Base-by-base conservation (phyloP, 2,329 filamentous ascomycete species). In the Phialemoniopsis sp. region DNA sequence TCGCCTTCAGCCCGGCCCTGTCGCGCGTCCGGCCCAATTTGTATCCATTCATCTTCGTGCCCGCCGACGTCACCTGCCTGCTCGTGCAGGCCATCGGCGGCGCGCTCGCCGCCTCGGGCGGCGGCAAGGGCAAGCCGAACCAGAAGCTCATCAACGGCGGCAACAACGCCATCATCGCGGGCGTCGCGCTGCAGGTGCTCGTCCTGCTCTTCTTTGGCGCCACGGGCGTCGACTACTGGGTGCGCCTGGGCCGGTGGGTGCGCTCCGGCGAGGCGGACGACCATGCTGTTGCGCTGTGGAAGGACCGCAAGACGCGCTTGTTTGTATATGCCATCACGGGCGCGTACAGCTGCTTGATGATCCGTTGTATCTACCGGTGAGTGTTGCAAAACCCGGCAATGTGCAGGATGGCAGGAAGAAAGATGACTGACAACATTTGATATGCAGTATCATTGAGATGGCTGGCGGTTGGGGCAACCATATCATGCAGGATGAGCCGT, bases 401-500 rank as follows among this genome's bases (percentile, higher is more conserved):
- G n/a, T n/a, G n/a, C n/a, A n/a, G n/a, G n/a, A n/a, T n/a, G n/a
- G n/a, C n/a, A n/a, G n/a, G n/a, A n/a, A n/a, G n/a, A n/a, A n/a
- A n/a, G n/a, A n/a, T n/a, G 18, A 13, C 13, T 28, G 9, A 15
- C 35, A 38, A 46, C 29, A n/a, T 6, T 14, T 7, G 3, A 17
- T 38, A 16, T 15, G 32, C 29, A 78, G 76, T 50, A 74, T 82
- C 38, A 73, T 72, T 2, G 79, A 83, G 54, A 80, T 83, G 76
- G 71, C 73, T 3, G 75, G 76, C 18, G 79, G 80, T 15, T 84
- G 78, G 78, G 75, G 73, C 9, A 81, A 79, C 58, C 53, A 65
- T 13, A 75, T 82, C 53, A 82, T 83, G 77, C 75, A 78, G 47
- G 70, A 82, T 56, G 65, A 83, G 61, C 61, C 66, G 33, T 72